phyloP scores from a whole-genome alignment of 129 eudicot genomes.

The Ambrosia trifida region DNA sequence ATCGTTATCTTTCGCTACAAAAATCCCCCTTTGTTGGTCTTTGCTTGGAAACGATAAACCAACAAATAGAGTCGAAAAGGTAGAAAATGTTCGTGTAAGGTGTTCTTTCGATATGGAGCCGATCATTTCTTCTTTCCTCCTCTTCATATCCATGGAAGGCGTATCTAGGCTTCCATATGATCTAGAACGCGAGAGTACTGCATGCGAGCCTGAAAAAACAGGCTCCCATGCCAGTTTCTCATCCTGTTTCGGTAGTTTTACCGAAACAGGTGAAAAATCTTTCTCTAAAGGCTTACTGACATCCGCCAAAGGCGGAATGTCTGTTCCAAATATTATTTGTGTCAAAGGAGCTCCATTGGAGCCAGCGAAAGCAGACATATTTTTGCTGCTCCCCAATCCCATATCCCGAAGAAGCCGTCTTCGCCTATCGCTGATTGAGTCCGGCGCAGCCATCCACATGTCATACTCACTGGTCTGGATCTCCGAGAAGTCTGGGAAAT shows the following conservation, averaged over 20 bases:
- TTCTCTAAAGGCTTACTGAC: slow-evolving; percentile 10
- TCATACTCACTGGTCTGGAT: slow-evolving; percentile 41
- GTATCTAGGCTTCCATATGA: slow-evolving; percentile 22
- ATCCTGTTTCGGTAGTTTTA: slow-evolving; percentile 22
- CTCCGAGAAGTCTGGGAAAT: slow-evolving; percentile 22
- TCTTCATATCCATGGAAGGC: neutral
- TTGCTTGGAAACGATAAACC: slow-evolving; percentile 15
- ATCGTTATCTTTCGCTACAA: slow-evolving; percentile 15
- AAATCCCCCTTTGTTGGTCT: slow-evolving; percentile 12
- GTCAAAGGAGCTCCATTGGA: slow-evolving; percentile 28
- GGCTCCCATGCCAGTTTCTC: neutral
- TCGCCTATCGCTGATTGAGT: slow-evolving; percentile 66
- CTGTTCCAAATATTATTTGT: neutral
- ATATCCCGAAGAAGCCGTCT: slow-evolving; percentile 66
- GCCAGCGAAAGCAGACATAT: slow-evolving; percentile 37
- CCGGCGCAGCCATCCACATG: slow-evolving; percentile 87
- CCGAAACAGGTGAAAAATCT: slow-evolving; percentile 2
- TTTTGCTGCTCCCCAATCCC: slow-evolving; percentile 73
- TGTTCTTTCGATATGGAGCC: slow-evolving; percentile 22
- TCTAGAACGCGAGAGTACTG: slow-evolving; percentile 15
- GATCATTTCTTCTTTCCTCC: slow-evolving; percentile 28
- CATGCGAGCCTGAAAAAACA: slow-evolving; percentile 12
- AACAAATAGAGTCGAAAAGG: slow-evolving; percentile 13
- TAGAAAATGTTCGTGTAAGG: slow-evolving; percentile 23
- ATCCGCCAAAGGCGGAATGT: neutral